Base-by-base conservation (phyloP, 192 early-diverging fungal genomes). In the Neocallimastix lanati region DNA sequence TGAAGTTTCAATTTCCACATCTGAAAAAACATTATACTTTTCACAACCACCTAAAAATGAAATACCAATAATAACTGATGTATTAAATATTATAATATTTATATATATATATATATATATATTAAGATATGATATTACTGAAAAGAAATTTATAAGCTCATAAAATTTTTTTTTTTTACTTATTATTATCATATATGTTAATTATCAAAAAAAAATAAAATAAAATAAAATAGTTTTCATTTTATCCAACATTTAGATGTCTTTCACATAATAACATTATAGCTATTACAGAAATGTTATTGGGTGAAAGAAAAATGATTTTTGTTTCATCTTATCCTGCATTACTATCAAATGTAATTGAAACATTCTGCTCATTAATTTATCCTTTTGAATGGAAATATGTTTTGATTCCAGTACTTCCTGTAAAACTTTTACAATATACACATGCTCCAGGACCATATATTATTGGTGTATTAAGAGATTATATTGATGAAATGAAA, bases 1-100 rank as follows among this genome's bases (percentile, higher is more conserved):
- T 29, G 93, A 95, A 81, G 83, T 94, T 13, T 88, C 88, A 21
- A 86, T 95, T n/a, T 84, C 86, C 4, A 85, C 94, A 79, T 89
- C 91, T 28, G 82, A 88, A 58, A 81, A 85, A 78, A 78, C 86
- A 16, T 83, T 95, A 13, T 94, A 87, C 81, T 86, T 87, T 29
- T 88, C 91, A 12, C 79, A 93, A 80, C 93, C 93, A n/a, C 88
- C 93, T 7, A 85, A 93, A 4, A 95, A 95, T 81, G 85, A 88
- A 29, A 90, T 93, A 6, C 91, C 92, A 7, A 84, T 88, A 27
- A 79, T 95, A 28, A 90, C 93, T 83, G 93, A 95, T 80, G 93
- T 93, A 90, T 14, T 38, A n/a, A n/a, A n/a, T n/a, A n/a, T n/a
- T n/a, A n/a, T n/a, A n/a, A n/a, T n/a, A n/a, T n/a, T n/a, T n/a